phyloP scores from a whole-genome alignment of 2,329 filamentous ascomycete genomes.

The Fusarium globosum region DNA sequence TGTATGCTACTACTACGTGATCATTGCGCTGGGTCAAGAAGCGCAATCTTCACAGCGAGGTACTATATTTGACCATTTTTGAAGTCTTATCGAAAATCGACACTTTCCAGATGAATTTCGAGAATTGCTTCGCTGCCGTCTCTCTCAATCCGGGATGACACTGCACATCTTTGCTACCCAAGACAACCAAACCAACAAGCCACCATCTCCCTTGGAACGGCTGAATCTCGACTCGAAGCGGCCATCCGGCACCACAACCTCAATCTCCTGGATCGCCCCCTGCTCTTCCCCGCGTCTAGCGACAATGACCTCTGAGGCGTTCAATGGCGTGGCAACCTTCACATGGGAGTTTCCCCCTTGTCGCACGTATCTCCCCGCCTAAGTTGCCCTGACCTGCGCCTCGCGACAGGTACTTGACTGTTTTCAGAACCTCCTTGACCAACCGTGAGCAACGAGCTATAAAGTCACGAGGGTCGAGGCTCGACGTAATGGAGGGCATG shows the following conservation, averaged over 20 bases:
- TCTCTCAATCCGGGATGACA: not conserved
- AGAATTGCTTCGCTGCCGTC: not conserved
- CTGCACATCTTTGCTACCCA: too few species aligned
- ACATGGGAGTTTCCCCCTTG: not conserved
- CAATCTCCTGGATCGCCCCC: not conserved
- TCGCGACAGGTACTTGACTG: slow-evolving; percentile 5
- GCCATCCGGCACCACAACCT: not conserved
- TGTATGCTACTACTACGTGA: not conserved
- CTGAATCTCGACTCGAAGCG: slow-evolving; percentile 13
- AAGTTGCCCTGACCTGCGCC: not conserved
- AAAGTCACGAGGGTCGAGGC: slow-evolving; percentile 24
- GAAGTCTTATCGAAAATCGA: not conserved
- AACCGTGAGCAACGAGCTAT: slow-evolving; percentile 14
- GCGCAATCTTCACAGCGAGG: not conserved
- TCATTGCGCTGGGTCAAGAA: not conserved
- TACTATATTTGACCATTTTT: not conserved
- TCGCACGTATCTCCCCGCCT: slow-evolving; percentile 10
- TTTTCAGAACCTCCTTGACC: slow-evolving; percentile 31
- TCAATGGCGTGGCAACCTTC: slow-evolving; percentile 22
- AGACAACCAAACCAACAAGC: not conserved
- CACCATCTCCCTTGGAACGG: slow-evolving; percentile 3
- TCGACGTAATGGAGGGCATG: slow-evolving; percentile 32
- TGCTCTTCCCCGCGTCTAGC: not conserved
- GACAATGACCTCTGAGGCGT: slow-evolving; percentile 34
- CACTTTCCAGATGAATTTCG: not conserved